Evolutionary conservation across 2,329 filamentous ascomycete species (phyloP), one percentile per base, ranked within the genome.

Genomic region (Mariannaea sp.): DNA sequence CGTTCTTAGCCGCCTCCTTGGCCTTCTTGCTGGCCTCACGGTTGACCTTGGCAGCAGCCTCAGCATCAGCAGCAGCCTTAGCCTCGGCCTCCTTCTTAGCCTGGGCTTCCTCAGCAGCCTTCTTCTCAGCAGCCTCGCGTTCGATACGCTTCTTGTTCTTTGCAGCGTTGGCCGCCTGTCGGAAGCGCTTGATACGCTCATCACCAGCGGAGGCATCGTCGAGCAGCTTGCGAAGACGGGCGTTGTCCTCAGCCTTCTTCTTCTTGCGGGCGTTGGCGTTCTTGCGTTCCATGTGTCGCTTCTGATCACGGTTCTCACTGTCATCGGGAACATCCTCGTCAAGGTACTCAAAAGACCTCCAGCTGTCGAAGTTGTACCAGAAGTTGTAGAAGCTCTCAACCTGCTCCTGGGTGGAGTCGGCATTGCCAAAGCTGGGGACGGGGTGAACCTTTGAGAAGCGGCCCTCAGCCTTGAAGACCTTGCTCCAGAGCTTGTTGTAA

Each of bases 331-430:
- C 93, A 71, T 99, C 94, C 80, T 99, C 94, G 70, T 99, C 94
- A 55, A 96, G 89, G 76, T 99, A 99, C 78, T 99, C 94, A 69
- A 99, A 99, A 3, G 89, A 87, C 57, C 94, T 84, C 94, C 94
- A 99, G 74, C 89, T 94, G 82, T 99, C 94, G 68, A 99, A 96
- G 82, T 93, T 95, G 82, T 97, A 99, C 88, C 90, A 99, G 81
- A 97, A 99, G 83, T 99, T 96, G 84, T 99, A 99, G 76, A 99
- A 99, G 48, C 81, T 80, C 71, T 97, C 92, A 40, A 99, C 94
- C 7, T 96, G 87, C 70, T 95, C 90, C 76, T 92, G 90, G 66
- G 84, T 84, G 69, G 89, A 87, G 62, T 95, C 88, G 61, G 90
- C 90, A 69, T 90, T 83, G 58, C 94, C 94, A 53, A 99, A 86